Evolutionary conservation across 2,329 filamentous ascomycete genomes (phyloP).

Genomic region (Harringtonia aguacate): DNA sequence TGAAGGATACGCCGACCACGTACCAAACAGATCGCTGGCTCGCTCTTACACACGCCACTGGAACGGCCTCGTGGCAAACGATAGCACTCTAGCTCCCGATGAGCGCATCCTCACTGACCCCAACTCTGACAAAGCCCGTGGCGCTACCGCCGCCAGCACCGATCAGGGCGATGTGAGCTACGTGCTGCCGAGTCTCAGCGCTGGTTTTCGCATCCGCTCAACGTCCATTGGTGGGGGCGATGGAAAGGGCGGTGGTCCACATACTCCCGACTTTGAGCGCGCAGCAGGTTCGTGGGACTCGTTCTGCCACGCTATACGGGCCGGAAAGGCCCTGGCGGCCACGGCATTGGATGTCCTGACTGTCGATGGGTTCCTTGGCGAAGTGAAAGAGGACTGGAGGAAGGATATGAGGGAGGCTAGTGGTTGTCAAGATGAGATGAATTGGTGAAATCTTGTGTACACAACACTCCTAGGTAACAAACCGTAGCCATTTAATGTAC

Average conservation of each 20-base stretch:
- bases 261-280: conserved; percentile 40
- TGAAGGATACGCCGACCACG: conserved; percentile 40
- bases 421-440: too few relatives aligned
- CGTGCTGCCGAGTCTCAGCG: conserved; percentile 42
- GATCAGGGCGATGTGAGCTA: conserved; percentile 51
- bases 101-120: conserved; percentile 19
- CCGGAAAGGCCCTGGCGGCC: conserved; percentile 36
- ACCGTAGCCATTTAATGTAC: too few relatives aligned
- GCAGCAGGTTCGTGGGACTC: conserved; percentile 37
- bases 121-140: conserved; percentile 28
- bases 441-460: too few relatives aligned
- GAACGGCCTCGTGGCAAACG: conserved; percentile 20
- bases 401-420: background rate
- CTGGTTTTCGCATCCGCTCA: conserved; percentile 39
- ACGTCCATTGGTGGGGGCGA: conserved; percentile 16
- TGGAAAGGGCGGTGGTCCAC: conserved; percentile 31
- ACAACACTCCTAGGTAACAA: too few relatives aligned
- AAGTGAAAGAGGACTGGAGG: conserved; percentile 30
- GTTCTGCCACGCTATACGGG: conserved; percentile 33
- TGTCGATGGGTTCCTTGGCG: conserved; percentile 26
- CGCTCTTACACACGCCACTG: conserved; percentile 32
- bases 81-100: background rate
- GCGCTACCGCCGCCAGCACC: conserved; percentile 39
- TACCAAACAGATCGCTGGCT: conserved; percentile 40
- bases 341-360: conserved; percentile 36